A percentile compares a stretch with the other conserved stretches of the same genome.
phyloP scores from a whole-genome alignment of 805 yeast species.

The Candida sanyiensis region DNA sequence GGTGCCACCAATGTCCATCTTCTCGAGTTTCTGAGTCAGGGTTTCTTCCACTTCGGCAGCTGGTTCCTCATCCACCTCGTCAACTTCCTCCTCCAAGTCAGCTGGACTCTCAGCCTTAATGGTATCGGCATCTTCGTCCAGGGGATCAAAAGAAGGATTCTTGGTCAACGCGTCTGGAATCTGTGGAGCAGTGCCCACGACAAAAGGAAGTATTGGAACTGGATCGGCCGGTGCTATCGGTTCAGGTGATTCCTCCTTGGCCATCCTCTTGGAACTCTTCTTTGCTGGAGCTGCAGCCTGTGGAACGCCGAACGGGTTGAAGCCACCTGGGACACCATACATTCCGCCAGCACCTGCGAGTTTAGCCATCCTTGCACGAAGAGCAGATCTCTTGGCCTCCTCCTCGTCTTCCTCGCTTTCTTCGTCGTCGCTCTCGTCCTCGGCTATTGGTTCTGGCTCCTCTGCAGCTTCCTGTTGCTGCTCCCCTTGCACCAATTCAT shows the following conservation, averaged over 20 bases:
- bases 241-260: constrained; percentile 18
- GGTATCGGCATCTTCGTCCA: constrained; percentile 3
- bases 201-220: constrained; percentile 51
- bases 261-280: constrained; percentile 13
- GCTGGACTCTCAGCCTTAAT: neutral
- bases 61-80: constrained; percentile 1
- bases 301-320: constrained; percentile 38
- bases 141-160: constrained; percentile 4
- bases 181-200: constrained; percentile 25
- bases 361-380: constrained; percentile 94
- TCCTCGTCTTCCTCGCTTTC: constrained; percentile 46
- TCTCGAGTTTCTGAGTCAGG: constrained; percentile 16
- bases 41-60: constrained; percentile 8
- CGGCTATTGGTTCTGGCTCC: constrained; percentile 26
- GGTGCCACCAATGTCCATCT: constrained; percentile 10
- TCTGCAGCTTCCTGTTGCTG: constrained; percentile 21
- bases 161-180: constrained; percentile 19
- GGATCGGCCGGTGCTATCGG: constrained; percentile 26
- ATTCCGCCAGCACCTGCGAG: constrained; percentile 75
- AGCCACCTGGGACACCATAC: constrained; percentile 26
- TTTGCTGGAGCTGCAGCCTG: constrained; percentile 30
- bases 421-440: constrained; percentile 35
- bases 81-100: constrained; percentile 16
- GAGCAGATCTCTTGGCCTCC: constrained; percentile 59
- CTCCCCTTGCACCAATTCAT: constrained; percentile 1